Evolutionary conservation across 768 basidiomycete species (phyloP).

Genomic region (Lentinula sp.): DNA sequence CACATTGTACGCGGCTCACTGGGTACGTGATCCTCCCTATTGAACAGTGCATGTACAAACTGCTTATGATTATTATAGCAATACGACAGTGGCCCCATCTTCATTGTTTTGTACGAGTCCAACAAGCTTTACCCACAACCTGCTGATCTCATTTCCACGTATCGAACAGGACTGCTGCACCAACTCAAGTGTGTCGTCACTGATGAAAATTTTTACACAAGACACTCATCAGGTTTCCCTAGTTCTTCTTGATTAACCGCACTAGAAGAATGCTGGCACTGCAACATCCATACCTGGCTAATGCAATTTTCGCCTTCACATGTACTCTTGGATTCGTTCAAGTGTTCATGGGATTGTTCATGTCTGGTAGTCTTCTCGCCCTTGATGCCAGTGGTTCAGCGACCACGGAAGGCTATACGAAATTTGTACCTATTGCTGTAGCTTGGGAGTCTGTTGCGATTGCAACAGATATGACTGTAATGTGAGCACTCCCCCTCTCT

Average conservation of each 20-base stretch:
- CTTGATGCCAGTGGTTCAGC: background rate
- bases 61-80: background rate
- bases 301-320: background rate
- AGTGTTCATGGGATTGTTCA: background rate
- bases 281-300: background rate
- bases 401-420: background rate
- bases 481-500: background rate
- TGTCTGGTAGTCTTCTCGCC: background rate
- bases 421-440: background rate
- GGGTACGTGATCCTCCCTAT: background rate
- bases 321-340: background rate
- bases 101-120: background rate
- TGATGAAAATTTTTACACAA: background rate
- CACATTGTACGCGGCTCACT: background rate
- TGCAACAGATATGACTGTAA: background rate
- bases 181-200: background rate
- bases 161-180: background rate
- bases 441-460: background rate
- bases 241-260: background rate
- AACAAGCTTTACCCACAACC: background rate
- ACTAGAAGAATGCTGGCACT: background rate
- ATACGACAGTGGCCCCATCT: background rate
- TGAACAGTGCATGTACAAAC: background rate
- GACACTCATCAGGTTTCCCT: background rate
- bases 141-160: background rate